These are phyloP conservation scores for Russula brevipes DNA, from an alignment of 768 basidiomycete species.

Conservation along the genomic window DNA sequence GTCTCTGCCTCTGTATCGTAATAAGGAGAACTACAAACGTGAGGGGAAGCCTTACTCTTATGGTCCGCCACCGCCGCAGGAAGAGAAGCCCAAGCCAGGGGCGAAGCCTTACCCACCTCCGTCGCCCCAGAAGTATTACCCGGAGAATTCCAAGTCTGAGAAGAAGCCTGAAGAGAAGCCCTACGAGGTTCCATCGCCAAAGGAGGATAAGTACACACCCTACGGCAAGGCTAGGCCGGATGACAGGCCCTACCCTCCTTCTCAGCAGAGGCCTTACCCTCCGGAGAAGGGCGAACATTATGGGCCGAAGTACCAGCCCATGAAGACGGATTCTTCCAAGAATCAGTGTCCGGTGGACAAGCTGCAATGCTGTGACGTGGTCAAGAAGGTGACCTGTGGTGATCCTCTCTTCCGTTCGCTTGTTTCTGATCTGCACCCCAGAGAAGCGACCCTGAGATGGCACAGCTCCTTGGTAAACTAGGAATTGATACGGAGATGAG, in stretches of 20 bases:
- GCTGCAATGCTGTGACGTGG: not conserved
- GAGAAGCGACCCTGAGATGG: not conserved
- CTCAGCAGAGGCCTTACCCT: too few relatives aligned
- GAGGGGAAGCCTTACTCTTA: not conserved
- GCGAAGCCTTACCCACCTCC: not conserved
- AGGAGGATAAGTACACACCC: not conserved
- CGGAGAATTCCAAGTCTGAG: not conserved
- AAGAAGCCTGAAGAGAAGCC: not conserved
- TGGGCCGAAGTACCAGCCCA: too few relatives aligned
- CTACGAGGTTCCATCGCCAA: not conserved
- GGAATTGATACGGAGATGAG: not conserved
- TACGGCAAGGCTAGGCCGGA: too few relatives aligned
- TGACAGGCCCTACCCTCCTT: too few relatives aligned
- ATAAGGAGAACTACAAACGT: not conserved
- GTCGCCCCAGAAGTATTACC: not conserved
- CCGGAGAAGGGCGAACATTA: too few relatives aligned
- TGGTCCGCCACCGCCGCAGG: not conserved
- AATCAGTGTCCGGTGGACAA: not conserved
- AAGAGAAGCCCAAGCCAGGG: not conserved
- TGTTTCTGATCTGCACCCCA: not conserved
- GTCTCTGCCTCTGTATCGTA: too few relatives aligned
- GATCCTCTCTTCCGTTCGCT: not conserved
- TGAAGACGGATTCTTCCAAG: not conserved
- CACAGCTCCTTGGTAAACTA: not conserved
- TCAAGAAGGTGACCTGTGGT: not conserved